Evolutionary conservation across 2,329 filamentous ascomycete species (phyloP).

Genomic region (Hypoxylon sp.): DNA sequence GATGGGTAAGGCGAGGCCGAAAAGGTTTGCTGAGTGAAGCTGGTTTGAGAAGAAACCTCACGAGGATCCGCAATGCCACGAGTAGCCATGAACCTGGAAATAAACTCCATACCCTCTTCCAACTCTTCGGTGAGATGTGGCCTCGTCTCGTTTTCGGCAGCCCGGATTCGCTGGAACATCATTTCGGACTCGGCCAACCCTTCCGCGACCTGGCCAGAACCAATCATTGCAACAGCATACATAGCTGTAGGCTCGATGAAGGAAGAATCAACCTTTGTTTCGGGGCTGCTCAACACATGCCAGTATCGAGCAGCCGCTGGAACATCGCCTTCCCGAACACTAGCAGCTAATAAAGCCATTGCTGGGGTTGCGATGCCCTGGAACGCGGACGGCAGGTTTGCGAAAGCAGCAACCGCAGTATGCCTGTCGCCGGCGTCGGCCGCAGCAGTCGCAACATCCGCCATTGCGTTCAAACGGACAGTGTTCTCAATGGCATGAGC

Average conservation of each 20-base stretch:
- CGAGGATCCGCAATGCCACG: slow-evolving; percentile 70
- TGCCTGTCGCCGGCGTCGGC: slow-evolving; percentile 83
- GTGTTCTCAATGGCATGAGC: slow-evolving; percentile 75
- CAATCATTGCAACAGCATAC: slow-evolving; percentile 90
- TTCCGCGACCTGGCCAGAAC: slow-evolving; percentile 86
- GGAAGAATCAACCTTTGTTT: slow-evolving; percentile 70
- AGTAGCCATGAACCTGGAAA: slow-evolving; percentile 71
- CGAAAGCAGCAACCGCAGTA: slow-evolving; percentile 77
- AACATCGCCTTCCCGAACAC: slow-evolving; percentile 86
- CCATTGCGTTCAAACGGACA: slow-evolving; percentile 75
- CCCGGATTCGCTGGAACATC: slow-evolving; percentile 89
- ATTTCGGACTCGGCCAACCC: slow-evolving; percentile 83
- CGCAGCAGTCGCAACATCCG: slow-evolving; percentile 80
- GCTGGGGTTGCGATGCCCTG: slow-evolving; percentile 71
- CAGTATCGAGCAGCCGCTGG: slow-evolving; percentile 84
- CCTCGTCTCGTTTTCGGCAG: slow-evolving; percentile 65
- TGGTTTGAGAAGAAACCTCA: slow-evolving; percentile 64
- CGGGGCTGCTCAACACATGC: slow-evolving; percentile 77
- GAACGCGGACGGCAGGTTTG: slow-evolving; percentile 68
- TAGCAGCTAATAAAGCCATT: slow-evolving; percentile 88
- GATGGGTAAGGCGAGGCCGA: slow-evolving; percentile 67
- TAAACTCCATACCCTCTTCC: slow-evolving; percentile 85
- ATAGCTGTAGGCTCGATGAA: slow-evolving; percentile 92
- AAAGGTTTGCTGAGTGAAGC: slow-evolving; percentile 65
- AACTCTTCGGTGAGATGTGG: slow-evolving; percentile 81